Conservation (phyloP, 164 flowering plant genomes). For the Macadamia tetraphylla region DNA sequence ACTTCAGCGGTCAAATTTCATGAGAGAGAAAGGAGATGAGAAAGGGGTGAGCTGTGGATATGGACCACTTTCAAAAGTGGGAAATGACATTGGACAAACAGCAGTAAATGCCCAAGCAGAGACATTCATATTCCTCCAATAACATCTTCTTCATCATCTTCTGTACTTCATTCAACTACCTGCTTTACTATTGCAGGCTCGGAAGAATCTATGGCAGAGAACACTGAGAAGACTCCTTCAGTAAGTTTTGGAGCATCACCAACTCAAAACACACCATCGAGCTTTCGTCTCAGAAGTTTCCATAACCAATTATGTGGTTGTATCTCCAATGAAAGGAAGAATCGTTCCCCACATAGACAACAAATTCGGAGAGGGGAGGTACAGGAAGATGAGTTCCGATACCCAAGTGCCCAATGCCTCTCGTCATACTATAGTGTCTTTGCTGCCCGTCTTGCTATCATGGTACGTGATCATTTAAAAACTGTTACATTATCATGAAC, state of each 20-base stretch:
- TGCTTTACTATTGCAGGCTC: not conserved
- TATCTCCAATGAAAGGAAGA: slow-evolving; percentile 21
- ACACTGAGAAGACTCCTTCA: slow-evolving; percentile 14
- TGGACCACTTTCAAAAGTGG: too few species aligned
- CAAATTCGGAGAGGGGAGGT: slow-evolving; percentile 40
- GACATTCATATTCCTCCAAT: too few species aligned
- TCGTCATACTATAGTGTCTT: slow-evolving; percentile 94
- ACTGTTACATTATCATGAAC: too few species aligned
- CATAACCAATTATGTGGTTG: slow-evolving; percentile 24
- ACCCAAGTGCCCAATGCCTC: slow-evolving; percentile 50
- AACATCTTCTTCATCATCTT: too few species aligned
- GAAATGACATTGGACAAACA: too few species aligned
- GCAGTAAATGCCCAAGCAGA: too few species aligned
- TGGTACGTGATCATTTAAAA: slow-evolving; percentile 35
- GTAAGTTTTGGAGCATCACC: slow-evolving; percentile 29
- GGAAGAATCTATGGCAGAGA: slow-evolving; percentile 15
- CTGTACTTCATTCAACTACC: too few species aligned
- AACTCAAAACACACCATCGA: slow-evolving; percentile 17
- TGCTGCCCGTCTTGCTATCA: slow-evolving; percentile 89
- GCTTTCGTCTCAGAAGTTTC: slow-evolving; percentile 19
- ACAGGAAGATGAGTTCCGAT: slow-evolving; percentile 53
- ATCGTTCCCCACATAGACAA: slow-evolving; percentile 22
- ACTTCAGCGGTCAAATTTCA: too few species aligned
- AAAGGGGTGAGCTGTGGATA: too few species aligned
- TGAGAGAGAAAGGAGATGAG: too few species aligned